Percentiles rank a stretch among this genome's conserved stretches.
Evolutionary conservation across 140 eudicot species (phyloP).

Genomic region (Bidens hawaiensis): DNA sequence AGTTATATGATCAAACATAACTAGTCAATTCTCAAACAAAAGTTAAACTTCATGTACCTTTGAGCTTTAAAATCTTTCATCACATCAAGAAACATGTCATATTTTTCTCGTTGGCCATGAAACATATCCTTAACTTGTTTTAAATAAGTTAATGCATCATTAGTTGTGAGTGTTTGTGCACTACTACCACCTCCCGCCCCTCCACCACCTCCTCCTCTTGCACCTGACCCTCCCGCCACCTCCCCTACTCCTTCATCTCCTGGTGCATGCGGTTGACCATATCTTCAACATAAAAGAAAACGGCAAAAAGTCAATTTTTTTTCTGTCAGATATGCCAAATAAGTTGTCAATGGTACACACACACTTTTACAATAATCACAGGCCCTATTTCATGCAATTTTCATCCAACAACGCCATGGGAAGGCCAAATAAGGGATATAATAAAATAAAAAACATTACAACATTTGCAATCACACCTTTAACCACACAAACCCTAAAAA

Average conservation of each 20-base stretch:
- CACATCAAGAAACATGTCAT: conserved; percentile 43
- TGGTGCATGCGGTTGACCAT: conserved; percentile 56
- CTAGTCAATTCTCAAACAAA: neutral
- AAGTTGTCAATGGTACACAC: conserved; percentile 1
- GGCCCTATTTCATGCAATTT: neutral
- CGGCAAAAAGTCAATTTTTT: neutral
- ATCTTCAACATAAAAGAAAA: conserved; percentile 39
- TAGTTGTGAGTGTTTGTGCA: conserved; percentile 72
- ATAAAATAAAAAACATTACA: neutral
- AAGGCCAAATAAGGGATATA: neutral
- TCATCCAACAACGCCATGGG: neutral
- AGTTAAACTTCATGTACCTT: conserved; percentile 32
- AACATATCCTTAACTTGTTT: conserved; percentile 92
- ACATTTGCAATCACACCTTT: neutral
- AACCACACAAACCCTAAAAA: conserved; percentile 25
- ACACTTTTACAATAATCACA: neutral
- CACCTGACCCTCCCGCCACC: conserved; percentile 27
- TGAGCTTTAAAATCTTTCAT: conserved; percentile 80
- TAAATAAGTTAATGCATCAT: conserved; percentile 73
- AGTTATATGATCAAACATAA: neutral
- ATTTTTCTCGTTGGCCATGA: conserved; percentile 67
- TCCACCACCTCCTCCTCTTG: conserved; percentile 15
- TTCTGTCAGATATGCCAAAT: neutral
- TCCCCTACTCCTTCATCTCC: conserved; percentile 41
- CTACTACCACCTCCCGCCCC: conserved; percentile 38